These are phyloP conservation scores for Eucalyptus dawsonii DNA, from an alignment of 345 rosid genomes.

Conservation along the genomic window DNA sequence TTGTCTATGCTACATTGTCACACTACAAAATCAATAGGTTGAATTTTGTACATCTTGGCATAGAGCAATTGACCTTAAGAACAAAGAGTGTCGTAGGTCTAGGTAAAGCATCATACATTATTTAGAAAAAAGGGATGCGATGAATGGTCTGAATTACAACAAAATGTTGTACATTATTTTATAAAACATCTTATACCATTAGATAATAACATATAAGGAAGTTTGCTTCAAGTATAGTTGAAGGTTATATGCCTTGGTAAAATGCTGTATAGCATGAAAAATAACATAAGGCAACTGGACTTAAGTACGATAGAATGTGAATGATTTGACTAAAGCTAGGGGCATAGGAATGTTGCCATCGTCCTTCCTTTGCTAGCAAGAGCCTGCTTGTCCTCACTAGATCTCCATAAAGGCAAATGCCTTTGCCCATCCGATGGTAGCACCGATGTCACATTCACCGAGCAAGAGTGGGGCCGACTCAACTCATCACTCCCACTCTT, in stretches of 20 bases:
- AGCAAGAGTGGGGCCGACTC: neutral
- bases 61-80: neutral
- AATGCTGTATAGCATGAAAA: too few species aligned
- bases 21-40: neutral
- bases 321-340: too few species aligned
- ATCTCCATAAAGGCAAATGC: fast-evolving
- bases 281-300: neutral
- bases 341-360: too few species aligned
- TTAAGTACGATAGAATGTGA: neutral
- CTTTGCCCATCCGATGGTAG: neutral
- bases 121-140: neutral
- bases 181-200: neutral
- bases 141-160: neutral
- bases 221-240: neutral
- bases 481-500: too few species aligned
- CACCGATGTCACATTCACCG: neutral
- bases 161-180: neutral
- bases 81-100: neutral
- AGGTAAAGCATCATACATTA: neutral
- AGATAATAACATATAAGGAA: too few species aligned
- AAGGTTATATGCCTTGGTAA: neutral
- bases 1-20: too few species aligned
- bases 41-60: neutral
- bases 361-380: too few species aligned
- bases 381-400: fast-evolving